Conservation (phyloP, 306 rosid species). For the Vigna reflexopilosa region DNA sequence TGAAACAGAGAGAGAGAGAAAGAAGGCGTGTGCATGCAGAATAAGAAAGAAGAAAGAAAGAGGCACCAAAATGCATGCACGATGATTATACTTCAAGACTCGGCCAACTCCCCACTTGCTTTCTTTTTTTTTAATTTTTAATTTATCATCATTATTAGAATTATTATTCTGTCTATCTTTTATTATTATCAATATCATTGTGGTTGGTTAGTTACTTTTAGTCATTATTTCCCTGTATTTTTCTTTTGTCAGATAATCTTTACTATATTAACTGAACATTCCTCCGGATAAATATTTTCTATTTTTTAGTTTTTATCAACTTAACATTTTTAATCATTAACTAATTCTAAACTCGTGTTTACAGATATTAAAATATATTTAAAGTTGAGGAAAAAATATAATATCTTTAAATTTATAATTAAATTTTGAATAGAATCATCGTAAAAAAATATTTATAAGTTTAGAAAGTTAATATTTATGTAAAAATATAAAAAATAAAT, state of each 20-base stretch:
- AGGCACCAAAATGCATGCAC: slow-evolving; percentile 94
- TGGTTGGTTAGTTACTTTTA: background rate
- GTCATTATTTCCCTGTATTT: background rate
- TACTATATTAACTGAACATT: background rate
- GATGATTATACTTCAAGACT: slow-evolving; percentile 97
- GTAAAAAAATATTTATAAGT: no score
- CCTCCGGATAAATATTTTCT: no score
- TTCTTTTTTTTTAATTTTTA: background rate
- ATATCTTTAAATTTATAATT: no score
- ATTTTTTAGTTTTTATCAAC: no score
- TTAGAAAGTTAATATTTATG: no score
- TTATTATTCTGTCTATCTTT: background rate
- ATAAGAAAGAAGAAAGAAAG: slow-evolving; percentile 54
- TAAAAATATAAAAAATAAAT: no score
- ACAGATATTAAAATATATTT: no score
- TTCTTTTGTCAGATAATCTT: background rate
- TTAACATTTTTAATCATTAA: no score
- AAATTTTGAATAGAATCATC: no score
- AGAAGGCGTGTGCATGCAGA: slow-evolving; percentile 95
- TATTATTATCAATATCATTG: background rate
- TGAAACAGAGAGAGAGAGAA: slow-evolving; percentile 38
- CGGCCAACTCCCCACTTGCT: slow-evolving; percentile 73
- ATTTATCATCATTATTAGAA: slow-evolving; percentile 8
- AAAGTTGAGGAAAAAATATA: no score
- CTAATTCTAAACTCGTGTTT: no score